Evolutionary conservation across 371 early-diverging fungal species (phyloP), one percentile per base, ranked within the genome.

Genomic region (Syncephalastrum contaminatum): DNA sequence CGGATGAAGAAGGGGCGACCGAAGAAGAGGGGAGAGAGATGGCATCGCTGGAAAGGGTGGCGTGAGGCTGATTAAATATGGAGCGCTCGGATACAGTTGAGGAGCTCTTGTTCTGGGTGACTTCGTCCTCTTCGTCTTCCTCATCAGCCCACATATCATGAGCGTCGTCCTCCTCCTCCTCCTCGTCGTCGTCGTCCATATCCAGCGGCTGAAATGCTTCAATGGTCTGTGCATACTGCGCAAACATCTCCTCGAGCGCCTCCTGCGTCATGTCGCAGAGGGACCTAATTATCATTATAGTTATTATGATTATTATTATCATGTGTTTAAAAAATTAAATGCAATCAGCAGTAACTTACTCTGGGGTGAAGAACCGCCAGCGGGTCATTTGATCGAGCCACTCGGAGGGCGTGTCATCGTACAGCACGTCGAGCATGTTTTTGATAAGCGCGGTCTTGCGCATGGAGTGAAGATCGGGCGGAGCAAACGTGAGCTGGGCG

Each of bases 311-410:
- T n/a, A 24, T 19, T 10, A n/a, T 6, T 21, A 48, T n/a, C 22
- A 19, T 45, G 45, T 15, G 20, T 45, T n/a, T n/a, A 3, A 2
- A 20, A 20, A 8, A 20, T 45, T 44, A 16, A 36, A 16, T 51
- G 19, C 19, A 44, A 44, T 44, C 12, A 10, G 13, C 21, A 13
- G 36, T 30, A 12, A 44, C 62, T 69, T 77, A 79, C 76, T 79
- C 80, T 52, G 74, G 72, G 16, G 76, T 75, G 20, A 79, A 74
- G 54, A 73, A 79, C 42, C 66, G 62, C 80, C 80, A 79, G 10
- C 80, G 70, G 36, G 80, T 79, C 76, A 79, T 75, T 67, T 75
- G 74, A 54, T 71, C 70, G 44, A 79, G 50, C 80, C 80, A 79
- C 45, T 72, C 76, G n/a, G 67, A 43, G 5, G 80, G 80, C 15